A percentile compares a stretch with the other conserved stretches of the same genome.
These are phyloP conservation scores for Amphirosellinia nigrospora DNA, from an alignment of 495 filamentous ascomycete species.

Conservation along the genomic window DNA sequence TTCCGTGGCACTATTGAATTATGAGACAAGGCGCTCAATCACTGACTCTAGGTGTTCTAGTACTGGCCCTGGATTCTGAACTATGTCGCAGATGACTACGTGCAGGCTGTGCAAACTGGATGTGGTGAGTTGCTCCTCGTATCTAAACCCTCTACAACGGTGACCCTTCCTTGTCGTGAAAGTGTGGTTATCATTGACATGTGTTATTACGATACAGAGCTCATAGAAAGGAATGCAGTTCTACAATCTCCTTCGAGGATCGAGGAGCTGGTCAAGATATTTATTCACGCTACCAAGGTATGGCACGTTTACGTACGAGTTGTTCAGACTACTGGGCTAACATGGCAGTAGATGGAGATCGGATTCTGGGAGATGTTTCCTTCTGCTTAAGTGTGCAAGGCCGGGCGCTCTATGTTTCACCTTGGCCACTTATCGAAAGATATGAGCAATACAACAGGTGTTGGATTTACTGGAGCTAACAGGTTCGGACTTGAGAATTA, in stretches of 20 bases:
- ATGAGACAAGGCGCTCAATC: not conserved
- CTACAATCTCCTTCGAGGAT: slow-evolving; percentile 74
- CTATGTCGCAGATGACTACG: slow-evolving; percentile 80
- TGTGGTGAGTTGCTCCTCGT: slow-evolving; percentile 57
- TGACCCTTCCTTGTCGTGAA: not conserved
- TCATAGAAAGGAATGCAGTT: slow-evolving; percentile 73
- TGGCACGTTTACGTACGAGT: slow-evolving; percentile 26
- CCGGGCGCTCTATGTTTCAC: not conserved
- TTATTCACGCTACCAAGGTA: slow-evolving; percentile 82
- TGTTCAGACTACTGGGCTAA: slow-evolving; percentile 32
- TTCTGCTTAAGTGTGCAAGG: slow-evolving; percentile 29
- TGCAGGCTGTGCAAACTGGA: slow-evolving; percentile 68
- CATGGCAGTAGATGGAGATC: slow-evolving; percentile 70
- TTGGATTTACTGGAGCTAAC: no score
- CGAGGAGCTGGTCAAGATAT: slow-evolving; percentile 81
- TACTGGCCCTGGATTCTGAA: slow-evolving; percentile 93
- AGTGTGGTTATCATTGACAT: slow-evolving; percentile 34
- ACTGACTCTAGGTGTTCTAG: slow-evolving; percentile 11
- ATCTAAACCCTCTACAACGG: not conserved
- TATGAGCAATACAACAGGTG: not conserved
- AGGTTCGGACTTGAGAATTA: not conserved
- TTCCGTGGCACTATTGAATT: not conserved
- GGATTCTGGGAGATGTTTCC: slow-evolving; percentile 85
- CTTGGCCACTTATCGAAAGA: not conserved
- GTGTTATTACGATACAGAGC: slow-evolving; percentile 49